Percentiles rank a stretch among this genome's conserved stretches.
Conservation (phyloP, 2,329 filamentous ascomycete species). For the Elsinoe necatrix region DNA sequence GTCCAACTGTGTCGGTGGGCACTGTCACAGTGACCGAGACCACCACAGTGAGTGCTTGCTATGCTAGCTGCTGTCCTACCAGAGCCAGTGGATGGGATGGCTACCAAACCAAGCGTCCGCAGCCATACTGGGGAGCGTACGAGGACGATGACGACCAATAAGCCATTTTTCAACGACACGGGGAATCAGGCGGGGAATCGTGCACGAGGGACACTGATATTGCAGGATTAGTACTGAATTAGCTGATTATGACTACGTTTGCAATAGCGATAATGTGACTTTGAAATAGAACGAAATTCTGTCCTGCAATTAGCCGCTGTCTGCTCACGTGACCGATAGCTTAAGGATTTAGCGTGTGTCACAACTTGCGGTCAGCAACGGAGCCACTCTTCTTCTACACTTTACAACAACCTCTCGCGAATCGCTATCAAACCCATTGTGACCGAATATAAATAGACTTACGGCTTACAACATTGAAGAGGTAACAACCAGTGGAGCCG, state of each 20-base stretch:
- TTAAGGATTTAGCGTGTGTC: slow-evolving; percentile 11
- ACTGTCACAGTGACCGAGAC: slow-evolving; percentile 10
- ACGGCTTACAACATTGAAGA: not conserved
- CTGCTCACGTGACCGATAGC: not conserved
- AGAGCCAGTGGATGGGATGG: not conserved
- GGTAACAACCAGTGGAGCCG: not conserved
- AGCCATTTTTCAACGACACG: too few species aligned
- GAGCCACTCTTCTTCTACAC: not conserved
- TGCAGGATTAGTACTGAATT: slow-evolving; percentile 2
- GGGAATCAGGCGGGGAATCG: not conserved
- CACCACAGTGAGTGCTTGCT: slow-evolving; percentile 6
- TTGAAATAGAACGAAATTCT: not conserved
- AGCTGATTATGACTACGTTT: not conserved
- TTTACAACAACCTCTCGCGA: not conserved
- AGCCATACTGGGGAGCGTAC: slow-evolving; percentile 11
- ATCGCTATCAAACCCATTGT: not conserved
- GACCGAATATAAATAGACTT: slow-evolving; percentile 4
- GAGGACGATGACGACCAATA: not conserved
- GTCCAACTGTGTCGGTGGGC: slow-evolving; percentile 2
- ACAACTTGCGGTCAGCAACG: slow-evolving; percentile 1
- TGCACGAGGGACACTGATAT: not conserved
- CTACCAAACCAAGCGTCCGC: not conserved
- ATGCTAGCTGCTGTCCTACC: slow-evolving; percentile 1
- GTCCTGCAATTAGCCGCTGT: slow-evolving; percentile 10
- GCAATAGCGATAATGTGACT: not conserved